phyloP scores from a whole-genome alignment of 139 green algal species.

The Spirogloea muscicola region DNA sequence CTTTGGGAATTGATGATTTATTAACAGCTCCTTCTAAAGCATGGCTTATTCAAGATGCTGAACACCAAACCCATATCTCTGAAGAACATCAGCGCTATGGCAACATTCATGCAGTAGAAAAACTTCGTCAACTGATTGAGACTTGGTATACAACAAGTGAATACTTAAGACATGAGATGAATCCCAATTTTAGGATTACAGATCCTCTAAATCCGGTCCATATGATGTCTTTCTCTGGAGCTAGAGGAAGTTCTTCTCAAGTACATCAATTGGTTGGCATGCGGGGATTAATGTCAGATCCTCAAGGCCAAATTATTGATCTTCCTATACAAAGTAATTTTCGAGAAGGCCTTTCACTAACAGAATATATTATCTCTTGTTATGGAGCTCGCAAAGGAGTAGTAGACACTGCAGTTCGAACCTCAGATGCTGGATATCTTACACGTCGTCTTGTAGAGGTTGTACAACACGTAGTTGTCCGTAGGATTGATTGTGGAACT shows the following conservation, averaged over 20 bases:
- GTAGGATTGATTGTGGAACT: slow-evolving; percentile 50
- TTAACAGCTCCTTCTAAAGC: slow-evolving; percentile 27
- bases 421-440: slow-evolving; percentile 62
- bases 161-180: slow-evolving; percentile 18
- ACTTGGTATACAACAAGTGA: slow-evolving; percentile 9
- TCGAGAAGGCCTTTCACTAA: slow-evolving; percentile 62
- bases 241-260: slow-evolving; percentile 15
- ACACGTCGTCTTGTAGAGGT: slow-evolving; percentile 61
- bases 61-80: slow-evolving; percentile 24
- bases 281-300: slow-evolving; percentile 29
- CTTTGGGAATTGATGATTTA: slow-evolving; percentile 35
- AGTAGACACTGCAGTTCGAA: slow-evolving; percentile 59
- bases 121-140: slow-evolving; percentile 12
- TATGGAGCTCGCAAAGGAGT: slow-evolving; percentile 62
- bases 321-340: slow-evolving; percentile 50
- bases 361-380: slow-evolving; percentile 65
- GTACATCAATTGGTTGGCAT: slow-evolving; percentile 21
- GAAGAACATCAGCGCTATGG: slow-evolving; percentile 13
- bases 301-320: slow-evolving; percentile 26
- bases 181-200: slow-evolving; percentile 9
- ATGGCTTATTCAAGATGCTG: slow-evolving; percentile 31
- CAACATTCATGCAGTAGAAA: slow-evolving; percentile 27
- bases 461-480: slow-evolving; percentile 57
- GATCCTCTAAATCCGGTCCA: neutral
- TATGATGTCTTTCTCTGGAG: slow-evolving; percentile 26